phyloP scores from a whole-genome alignment of 2,329 filamentous ascomycete species.

The Colletotrichum phormii region DNA sequence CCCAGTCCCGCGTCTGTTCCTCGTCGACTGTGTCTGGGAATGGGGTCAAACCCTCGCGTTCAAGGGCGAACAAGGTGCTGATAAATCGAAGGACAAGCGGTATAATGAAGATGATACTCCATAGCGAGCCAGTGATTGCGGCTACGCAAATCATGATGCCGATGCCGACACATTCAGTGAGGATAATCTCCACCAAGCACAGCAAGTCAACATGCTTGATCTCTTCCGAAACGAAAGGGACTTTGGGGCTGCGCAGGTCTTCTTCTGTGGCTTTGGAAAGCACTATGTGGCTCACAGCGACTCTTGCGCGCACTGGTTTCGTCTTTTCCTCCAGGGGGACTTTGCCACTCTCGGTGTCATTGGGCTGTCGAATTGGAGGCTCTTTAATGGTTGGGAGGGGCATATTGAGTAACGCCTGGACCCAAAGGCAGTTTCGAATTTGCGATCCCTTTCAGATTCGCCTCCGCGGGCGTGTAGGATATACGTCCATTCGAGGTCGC shows the following conservation, averaged over 20 bases:
- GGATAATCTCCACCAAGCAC: neutral
- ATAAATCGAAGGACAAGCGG: constrained; percentile 30
- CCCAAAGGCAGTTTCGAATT: constrained; percentile 38
- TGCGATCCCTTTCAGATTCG: constrained; percentile 6
- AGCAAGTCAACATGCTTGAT: neutral
- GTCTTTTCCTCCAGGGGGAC: neutral
- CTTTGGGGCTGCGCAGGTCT: neutral
- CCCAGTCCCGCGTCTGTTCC: constrained; percentile 29
- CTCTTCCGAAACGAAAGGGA: neutral
- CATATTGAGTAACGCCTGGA: constrained; percentile 23
- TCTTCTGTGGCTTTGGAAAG: neutral
- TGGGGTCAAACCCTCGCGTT: neutral
- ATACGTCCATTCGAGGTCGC: neutral
- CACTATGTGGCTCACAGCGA: neutral
- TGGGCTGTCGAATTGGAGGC: neutral
- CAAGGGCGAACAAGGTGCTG: constrained; percentile 28
- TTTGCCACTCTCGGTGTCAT: neutral
- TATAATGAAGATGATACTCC: constrained; percentile 29
- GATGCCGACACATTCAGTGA: neutral
- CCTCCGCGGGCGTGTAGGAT: neutral
- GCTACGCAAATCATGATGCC: neutral
- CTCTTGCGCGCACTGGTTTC: neutral
- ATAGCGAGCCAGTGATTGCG: constrained; percentile 8
- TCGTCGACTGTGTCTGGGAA: neutral
- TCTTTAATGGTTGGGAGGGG: neutral